These are phyloP conservation scores for Xylaria sp. DNA, from an alignment of 2,329 filamentous ascomycete species.

Conservation along the genomic window DNA sequence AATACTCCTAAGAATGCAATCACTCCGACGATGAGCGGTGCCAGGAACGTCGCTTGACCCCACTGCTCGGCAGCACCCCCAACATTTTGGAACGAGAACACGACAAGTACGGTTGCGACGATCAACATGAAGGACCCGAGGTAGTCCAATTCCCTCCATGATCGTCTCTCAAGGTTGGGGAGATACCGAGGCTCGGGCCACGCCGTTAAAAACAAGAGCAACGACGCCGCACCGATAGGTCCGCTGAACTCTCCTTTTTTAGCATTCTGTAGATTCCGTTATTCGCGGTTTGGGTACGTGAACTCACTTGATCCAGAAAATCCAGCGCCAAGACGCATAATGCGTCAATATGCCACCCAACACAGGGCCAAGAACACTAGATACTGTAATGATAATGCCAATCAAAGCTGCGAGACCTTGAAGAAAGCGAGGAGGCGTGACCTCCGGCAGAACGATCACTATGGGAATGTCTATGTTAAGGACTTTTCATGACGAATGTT, in stretches of 20 bases:
- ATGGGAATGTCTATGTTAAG: constrained; percentile 12
- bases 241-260: constrained; percentile 52
- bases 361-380: constrained; percentile 63
- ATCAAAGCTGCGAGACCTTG: constrained; percentile 59
- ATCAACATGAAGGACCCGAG: constrained; percentile 64
- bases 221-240: constrained; percentile 59
- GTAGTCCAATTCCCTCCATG: constrained; percentile 63
- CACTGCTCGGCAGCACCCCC: constrained; percentile 54
- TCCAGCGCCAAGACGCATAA: constrained; percentile 62
- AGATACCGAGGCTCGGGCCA: constrained; percentile 61
- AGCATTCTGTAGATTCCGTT: constrained; percentile 36
- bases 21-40: constrained; percentile 53
- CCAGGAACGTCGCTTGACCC: constrained; percentile 54
- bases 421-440: constrained; percentile 54
- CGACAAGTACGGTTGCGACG: constrained; percentile 62
- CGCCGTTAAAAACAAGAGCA: constrained; percentile 57
- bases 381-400: constrained; percentile 59
- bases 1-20: constrained; percentile 52
- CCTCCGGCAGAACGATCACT: constrained; percentile 63
- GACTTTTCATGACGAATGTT: neutral
- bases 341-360: constrained; percentile 62
- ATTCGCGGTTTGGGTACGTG: neutral
- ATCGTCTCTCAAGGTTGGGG: constrained; percentile 51
- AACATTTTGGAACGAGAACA: constrained; percentile 67
- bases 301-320: constrained; percentile 69